Evolutionary conservation across 176 grass and related monocot species (phyloP).

Genomic region (Dactylis glomerata): DNA sequence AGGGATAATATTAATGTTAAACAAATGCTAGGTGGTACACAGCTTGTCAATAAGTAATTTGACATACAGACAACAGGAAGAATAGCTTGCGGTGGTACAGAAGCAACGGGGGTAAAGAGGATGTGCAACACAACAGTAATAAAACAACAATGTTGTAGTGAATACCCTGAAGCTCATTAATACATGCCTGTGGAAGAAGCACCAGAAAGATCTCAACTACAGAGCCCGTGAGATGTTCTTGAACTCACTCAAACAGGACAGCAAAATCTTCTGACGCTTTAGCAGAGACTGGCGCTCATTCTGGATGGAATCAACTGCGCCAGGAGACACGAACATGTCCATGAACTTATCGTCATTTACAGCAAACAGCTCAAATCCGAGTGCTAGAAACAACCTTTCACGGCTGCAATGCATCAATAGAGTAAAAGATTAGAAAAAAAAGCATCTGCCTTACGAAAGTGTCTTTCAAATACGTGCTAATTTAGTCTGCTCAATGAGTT

Average conservation of each 20-base stretch:
- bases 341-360: constrained; percentile 93
- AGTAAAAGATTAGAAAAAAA: constrained; percentile 31
- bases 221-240: constrained; percentile 76
- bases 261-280: constrained; percentile 89
- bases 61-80: constrained; percentile 10
- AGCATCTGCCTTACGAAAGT: not conserved
- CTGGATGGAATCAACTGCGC: constrained; percentile 68
- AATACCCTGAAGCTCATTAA: constrained; percentile 10
- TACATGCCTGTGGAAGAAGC: not conserved
- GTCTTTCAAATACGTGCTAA: not conserved
- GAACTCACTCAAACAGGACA: constrained; percentile 86
- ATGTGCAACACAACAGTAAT: constrained; percentile 2
- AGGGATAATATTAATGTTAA: not conserved
- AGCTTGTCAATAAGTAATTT: constrained; percentile 44
- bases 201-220: constrained; percentile 23
- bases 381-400: constrained; percentile 77
- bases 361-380: constrained; percentile 85
- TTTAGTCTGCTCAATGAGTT: not conserved
- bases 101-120: not conserved
- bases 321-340: constrained; percentile 91
- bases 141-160: constrained; percentile 24
- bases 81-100: constrained; percentile 11
- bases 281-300: constrained; percentile 69
- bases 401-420: constrained; percentile 48
- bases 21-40: constrained; percentile 15